Percentiles rank a stretch among this genome's conserved stretches.
Conservation (phyloP, 768 basidiomycete species). For the Dacryopinax spathularia region DNA sequence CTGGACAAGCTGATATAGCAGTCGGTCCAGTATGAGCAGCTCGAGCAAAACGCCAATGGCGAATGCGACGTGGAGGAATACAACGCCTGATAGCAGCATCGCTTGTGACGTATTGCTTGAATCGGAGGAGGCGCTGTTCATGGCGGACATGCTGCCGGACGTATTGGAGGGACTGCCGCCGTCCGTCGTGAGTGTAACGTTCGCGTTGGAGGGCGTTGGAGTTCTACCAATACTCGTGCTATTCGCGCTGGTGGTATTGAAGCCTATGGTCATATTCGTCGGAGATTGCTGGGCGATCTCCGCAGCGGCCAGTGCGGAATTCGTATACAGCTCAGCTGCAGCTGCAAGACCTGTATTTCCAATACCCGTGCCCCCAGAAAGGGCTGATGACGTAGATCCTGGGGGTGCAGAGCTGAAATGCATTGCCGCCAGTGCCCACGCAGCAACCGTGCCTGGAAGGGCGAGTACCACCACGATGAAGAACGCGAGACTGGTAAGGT, state of each 20-base stretch:
- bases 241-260: background rate
- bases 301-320: background rate
- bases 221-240: background rate
- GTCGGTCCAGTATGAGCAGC: conserved; percentile 49
- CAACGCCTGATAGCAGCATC: conserved; percentile 23
- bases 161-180: background rate
- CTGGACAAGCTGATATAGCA: conserved; percentile 49
- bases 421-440: conserved; percentile 38
- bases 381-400: background rate
- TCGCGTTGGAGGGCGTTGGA: background rate
- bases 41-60: conserved; percentile 37
- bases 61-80: conserved; percentile 55
- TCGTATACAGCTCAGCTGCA: background rate
- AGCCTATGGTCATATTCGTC: background rate
- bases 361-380: background rate
- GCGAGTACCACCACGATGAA: conserved; percentile 10
- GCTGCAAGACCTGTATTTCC: background rate
- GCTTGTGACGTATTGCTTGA: conserved; percentile 9
- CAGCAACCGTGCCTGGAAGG: conserved; percentile 37
- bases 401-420: conserved; percentile 10
- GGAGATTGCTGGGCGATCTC: background rate
- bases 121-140: conserved; percentile 3
- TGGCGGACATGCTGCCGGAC: conserved; percentile 5
- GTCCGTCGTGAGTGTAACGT: conserved; percentile 5
- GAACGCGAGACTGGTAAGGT: conserved; percentile 11